A percentile compares a stretch with the other conserved stretches of the same genome.
These are phyloP conservation scores for Lepraria neglecta DNA, from an alignment of 495 filamentous ascomycete species.

Conservation along the genomic window DNA sequence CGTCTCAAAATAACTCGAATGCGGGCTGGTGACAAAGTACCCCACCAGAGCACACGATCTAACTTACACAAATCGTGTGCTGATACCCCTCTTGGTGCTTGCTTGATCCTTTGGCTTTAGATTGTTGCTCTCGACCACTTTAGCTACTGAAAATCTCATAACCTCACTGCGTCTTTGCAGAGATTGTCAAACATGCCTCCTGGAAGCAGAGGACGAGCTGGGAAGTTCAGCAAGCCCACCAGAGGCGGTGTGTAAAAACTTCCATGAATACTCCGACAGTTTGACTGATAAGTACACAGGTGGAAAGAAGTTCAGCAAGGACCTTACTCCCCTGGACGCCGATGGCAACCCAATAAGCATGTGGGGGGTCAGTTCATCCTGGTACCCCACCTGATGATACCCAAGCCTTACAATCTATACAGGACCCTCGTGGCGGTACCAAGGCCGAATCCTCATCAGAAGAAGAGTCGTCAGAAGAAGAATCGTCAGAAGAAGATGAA, in stretches of 20 bases:
- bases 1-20: not conserved
- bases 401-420: conserved; percentile 9
- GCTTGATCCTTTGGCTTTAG: not conserved
- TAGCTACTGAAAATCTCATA: not conserved
- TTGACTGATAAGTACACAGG: conserved; percentile 46
- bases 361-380: conserved; percentile 57
- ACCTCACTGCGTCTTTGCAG: not conserved
- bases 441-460: conserved; percentile 38
- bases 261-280: not conserved
- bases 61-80: not conserved
- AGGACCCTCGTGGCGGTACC: conserved; percentile 47
- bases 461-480: conserved; percentile 41
- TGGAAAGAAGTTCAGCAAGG: conserved; percentile 88
- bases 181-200: conserved; percentile 49
- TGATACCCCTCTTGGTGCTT: not conserved
- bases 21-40: conserved; percentile 1
- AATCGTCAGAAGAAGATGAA: conserved; percentile 36
- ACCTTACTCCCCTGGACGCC: conserved; percentile 77
- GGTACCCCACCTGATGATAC: not conserved
- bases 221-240: conserved; percentile 89
- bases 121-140: not conserved
- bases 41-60: conserved; percentile 10
- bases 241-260: conserved; percentile 64
- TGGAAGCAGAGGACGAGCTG: conserved; percentile 68
- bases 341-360: conserved; percentile 72